Evolutionary conservation across 352 stramenopile species (phyloP).

Genomic region (Phytophthora sp.): DNA sequence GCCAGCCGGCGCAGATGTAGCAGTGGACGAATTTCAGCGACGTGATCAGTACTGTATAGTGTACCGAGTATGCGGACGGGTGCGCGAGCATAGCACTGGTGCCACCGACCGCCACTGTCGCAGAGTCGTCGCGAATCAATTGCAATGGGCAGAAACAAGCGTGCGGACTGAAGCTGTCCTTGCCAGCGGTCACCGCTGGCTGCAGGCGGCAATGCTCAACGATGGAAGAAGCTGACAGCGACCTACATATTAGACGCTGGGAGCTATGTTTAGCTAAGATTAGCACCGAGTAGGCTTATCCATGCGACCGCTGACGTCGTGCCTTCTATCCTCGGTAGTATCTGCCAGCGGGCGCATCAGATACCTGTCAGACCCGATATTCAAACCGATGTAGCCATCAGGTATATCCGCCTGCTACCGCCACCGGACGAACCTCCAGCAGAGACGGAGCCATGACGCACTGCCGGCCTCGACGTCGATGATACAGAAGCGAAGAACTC

Average conservation of each 20-base stretch:
- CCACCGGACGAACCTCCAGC: conserved; percentile 4
- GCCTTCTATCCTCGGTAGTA: conserved; percentile 13
- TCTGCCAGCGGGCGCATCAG: not conserved
- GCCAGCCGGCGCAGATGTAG: not conserved
- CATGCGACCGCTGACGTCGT: no score
- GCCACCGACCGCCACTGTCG: conserved; percentile 20
- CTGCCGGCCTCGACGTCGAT: not conserved
- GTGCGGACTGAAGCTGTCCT: not conserved
- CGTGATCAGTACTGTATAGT: conserved; percentile 1
- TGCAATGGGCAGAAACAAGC: conserved; percentile 4
- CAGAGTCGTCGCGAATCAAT: conserved; percentile 28
- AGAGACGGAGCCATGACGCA: not conserved
- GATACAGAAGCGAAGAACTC: not conserved
- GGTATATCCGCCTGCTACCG: conserved; percentile 9
- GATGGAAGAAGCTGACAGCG: not conserved
- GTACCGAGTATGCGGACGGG: not conserved
- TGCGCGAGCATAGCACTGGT: not conserved
- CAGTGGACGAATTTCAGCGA: conserved; percentile 11
- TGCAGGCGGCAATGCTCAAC: not conserved
- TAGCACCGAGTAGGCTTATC: no score
- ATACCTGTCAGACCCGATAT: conserved; percentile 3
- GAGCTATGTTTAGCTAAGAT: no score
- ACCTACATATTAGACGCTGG: no score
- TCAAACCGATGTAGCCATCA: not conserved
- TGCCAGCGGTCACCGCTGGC: no score